Evolutionary conservation across 1,139 yeast genomes (phyloP).

Genomic region (Arxiozyma slooffiae): DNA sequence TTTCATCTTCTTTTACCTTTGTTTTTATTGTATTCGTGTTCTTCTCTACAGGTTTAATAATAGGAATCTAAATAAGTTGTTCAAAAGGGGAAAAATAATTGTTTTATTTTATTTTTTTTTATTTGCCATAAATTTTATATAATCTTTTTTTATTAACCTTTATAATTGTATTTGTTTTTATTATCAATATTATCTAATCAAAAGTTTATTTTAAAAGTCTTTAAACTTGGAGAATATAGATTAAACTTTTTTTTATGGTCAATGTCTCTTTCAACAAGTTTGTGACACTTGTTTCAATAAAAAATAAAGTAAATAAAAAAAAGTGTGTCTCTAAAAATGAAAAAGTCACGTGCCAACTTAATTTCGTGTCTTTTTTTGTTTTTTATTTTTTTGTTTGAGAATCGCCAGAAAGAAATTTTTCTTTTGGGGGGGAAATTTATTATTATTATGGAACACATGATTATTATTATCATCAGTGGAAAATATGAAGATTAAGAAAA

Average conservation of each 20-base stretch:
- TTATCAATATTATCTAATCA: no score
- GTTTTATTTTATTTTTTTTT: no score
- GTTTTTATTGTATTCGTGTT: background rate
- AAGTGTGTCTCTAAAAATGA: no score
- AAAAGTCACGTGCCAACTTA: background rate
- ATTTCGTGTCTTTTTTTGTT: background rate
- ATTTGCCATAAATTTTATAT: no score
- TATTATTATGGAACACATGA: no score
- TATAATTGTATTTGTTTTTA: background rate
- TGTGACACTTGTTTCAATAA: background rate
- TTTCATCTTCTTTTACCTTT: background rate
- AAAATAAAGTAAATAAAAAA: no score
- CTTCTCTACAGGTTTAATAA: background rate
- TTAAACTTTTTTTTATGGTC: background rate
- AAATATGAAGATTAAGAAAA: background rate
- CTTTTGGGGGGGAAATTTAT: background rate
- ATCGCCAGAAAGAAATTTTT: background rate
- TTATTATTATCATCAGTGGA: no score
- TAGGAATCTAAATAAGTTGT: background rate
- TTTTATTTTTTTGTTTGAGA: background rate
- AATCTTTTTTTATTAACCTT: background rate
- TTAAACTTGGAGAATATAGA: background rate
- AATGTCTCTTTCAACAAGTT: background rate
- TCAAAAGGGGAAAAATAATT: no score
- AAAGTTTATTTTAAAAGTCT: no score